Base-by-base conservation (phyloP, 768 basidiomycete genomes). In the Lactarius tabidus region DNA sequence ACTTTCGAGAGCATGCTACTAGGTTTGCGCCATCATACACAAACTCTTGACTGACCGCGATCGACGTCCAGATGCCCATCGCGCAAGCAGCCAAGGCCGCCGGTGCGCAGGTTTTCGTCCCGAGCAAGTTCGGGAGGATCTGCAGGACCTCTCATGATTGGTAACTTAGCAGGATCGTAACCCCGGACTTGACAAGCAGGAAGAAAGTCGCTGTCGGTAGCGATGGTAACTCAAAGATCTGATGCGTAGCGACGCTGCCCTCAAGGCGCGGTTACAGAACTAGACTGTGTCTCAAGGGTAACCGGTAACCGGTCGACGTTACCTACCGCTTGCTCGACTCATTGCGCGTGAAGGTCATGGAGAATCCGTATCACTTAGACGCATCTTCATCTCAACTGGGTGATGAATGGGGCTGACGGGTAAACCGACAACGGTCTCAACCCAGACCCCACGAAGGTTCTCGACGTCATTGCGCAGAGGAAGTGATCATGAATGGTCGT, bases 41-140 rank as follows among this genome's bases (percentile, higher is more conserved):
- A 2, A 48, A 23, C 10, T 6, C n/a, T 23, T 48, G 45, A 48
- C 45, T 48, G 43, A 45, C 12, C 17, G 62, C 43, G 35, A 38
- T 67, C 29, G 60, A 67, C 31, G 28, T n/a, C 5, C 70, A 70
- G 58, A 53, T 63, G 39, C 33, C 36, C 6, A 31, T 70, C 31
- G 70, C 70, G 5, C 41, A 63, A 39, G 70, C 68, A 15, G 69
- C 70, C 35, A 65, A 70, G 58, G 60, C 62, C 6, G 70, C 70
- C 4, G 69, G 70, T 23, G 65, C 69, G 51, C 53, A 59, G 2
- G 6, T 67, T 36, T 70, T 70, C 61, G 5, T 70, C 1, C 70
- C 70, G 6, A 69, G 70, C 57, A 75, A 76, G 63, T 76, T 74
- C 36, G 74, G 15, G 62, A 63, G 9, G 23, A 20, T 0, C 53